Base-by-base conservation (phyloP, 2,329 filamentous ascomycete genomes). In the Verticillium nonalfalfae region DNA sequence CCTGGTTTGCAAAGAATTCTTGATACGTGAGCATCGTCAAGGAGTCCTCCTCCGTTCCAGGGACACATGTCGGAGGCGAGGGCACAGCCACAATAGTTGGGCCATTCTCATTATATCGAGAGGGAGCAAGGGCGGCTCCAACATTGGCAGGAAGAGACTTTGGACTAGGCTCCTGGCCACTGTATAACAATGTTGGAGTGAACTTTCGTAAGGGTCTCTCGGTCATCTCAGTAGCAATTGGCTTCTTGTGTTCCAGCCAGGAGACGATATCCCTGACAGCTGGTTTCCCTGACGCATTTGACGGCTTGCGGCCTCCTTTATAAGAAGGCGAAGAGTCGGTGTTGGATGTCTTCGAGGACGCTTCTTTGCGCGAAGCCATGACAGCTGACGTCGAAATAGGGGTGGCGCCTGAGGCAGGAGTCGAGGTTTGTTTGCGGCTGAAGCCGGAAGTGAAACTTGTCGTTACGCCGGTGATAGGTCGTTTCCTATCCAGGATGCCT, bases 401-500 rank as follows among this genome's bases (percentile, higher is more conserved):
- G n/a, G 39, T 7, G 39, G 1, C 39, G 4, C 6, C 6, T 18
- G 14, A n/a, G 39, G 2, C n/a, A 7, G 39, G n/a, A n/a, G 39
- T 26, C n/a, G 45, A 11, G 18, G 18, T 13, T 18, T 52, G 45
- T 31, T 31, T 52, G 45, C 63, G 64, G 15, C 60, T 59, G 21
- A 64, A 45, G 18, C 57, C 62, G n/a, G 64, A 55, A 40, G 64
- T 62, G 59, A 65, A 65, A 34, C 61, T 60, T 15, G 61, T 63
- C 10, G 59, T 58, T 2, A 63, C 61, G 18, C 39, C 57, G n/a
- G 59, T 56, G 21, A 64, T 34, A 9, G 64, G 64, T 14, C 61
- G 61, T 50, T 64, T 65, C 40, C 59, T 59, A 31, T 65, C 58
- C 6, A 65, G 59, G 11, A 64, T 36, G n/a, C 64, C 58, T 18